Percentiles rank a stretch among this genome's conserved stretches.
phyloP scores from a whole-genome alignment of 306 rosid genomes.

The Gillenia trifoliata region DNA sequence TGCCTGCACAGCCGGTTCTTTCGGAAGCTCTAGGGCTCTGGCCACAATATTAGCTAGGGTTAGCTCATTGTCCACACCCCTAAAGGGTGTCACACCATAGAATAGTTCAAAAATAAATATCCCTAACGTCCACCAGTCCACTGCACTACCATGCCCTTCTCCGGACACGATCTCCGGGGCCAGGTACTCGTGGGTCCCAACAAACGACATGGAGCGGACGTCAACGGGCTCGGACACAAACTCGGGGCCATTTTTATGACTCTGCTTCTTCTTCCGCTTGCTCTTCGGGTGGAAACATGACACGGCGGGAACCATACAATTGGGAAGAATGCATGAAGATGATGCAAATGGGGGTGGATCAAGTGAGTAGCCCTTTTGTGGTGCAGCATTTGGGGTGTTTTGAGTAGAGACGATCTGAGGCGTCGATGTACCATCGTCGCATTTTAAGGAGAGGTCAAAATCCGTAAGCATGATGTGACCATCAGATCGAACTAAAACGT shows the following conservation, averaged over 20 bases:
- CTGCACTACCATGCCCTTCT: slow-evolving; percentile 71
- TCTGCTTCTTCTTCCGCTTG: slow-evolving; percentile 37
- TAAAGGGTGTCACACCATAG: slow-evolving; percentile 71
- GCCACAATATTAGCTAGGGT: slow-evolving; percentile 73
- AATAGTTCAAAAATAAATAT: slow-evolving; percentile 55
- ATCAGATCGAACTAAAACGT: slow-evolving; percentile 68
- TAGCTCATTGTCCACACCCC: slow-evolving; percentile 58
- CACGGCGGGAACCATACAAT: slow-evolving; percentile 57
- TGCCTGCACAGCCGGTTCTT: slow-evolving; percentile 44
- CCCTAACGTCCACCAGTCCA: slow-evolving; percentile 84
- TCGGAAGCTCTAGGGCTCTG: slow-evolving; percentile 67
- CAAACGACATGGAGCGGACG: slow-evolving; percentile 70
- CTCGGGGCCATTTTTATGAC: slow-evolving; percentile 35
- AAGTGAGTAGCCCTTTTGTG: slow-evolving; percentile 23
- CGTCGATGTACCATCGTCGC: slow-evolving; percentile 40
- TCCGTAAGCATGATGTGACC: slow-evolving; percentile 87
- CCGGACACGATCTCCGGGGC: slow-evolving; percentile 66
- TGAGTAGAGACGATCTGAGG: slow-evolving; percentile 39
- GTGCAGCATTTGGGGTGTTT: slow-evolving; percentile 9
- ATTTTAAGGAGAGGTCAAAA: slow-evolving; percentile 63
- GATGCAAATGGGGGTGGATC: slow-evolving; percentile 41
- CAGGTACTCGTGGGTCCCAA: slow-evolving; percentile 70
- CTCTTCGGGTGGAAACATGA: slow-evolving; percentile 55
- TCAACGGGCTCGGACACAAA: slow-evolving; percentile 59
- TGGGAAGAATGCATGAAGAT: slow-evolving; percentile 66